phyloP scores from a whole-genome alignment of 768 basidiomycete species.

The Boletus reticulatus region DNA sequence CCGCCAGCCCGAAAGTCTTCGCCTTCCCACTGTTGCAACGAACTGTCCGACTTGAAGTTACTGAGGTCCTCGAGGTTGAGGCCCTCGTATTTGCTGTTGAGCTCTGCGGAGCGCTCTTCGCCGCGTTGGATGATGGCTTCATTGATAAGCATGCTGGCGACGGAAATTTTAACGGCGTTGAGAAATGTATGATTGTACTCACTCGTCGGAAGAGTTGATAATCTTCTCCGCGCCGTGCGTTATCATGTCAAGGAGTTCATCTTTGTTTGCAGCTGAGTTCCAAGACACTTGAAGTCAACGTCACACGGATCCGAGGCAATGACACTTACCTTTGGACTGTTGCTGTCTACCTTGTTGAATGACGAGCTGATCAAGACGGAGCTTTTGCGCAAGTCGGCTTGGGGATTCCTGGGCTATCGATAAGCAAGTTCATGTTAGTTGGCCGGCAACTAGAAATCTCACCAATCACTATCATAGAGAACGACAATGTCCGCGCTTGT shows the following conservation, averaged over 20 bases:
- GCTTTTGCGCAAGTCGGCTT: constrained; percentile 96
- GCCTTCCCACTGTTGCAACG: constrained; percentile 93
- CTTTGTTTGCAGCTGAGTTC: constrained; percentile 81
- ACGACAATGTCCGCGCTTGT: constrained; percentile 95
- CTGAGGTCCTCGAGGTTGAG: constrained; percentile 92
- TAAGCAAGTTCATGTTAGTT: background rate
- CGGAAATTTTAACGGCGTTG: background rate
- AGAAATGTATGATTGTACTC: constrained; percentile 23
- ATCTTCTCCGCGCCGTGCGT: constrained; percentile 97
- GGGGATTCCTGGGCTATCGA: constrained; percentile 74
- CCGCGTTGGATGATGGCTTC: constrained; percentile 88
- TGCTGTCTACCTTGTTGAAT: constrained; percentile 94
- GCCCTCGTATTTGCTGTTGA: constrained; percentile 90
- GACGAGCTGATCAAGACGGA: constrained; percentile 92
- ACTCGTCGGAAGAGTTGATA: constrained; percentile 79
- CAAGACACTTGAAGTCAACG: background rate
- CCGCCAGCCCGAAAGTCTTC: constrained; percentile 85
- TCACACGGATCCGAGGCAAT: background rate
- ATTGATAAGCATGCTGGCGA: constrained; percentile 63
- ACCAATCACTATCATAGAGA: constrained; percentile 97
- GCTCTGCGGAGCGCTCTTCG: constrained; percentile 83
- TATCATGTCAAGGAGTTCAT: constrained; percentile 97
- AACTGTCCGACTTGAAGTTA: constrained; percentile 94
- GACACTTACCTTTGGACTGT: constrained; percentile 64
- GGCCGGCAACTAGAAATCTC: constrained; percentile 15